Conservation (phyloP, 78 protist genomes). For the Guillardia theta region DNA sequence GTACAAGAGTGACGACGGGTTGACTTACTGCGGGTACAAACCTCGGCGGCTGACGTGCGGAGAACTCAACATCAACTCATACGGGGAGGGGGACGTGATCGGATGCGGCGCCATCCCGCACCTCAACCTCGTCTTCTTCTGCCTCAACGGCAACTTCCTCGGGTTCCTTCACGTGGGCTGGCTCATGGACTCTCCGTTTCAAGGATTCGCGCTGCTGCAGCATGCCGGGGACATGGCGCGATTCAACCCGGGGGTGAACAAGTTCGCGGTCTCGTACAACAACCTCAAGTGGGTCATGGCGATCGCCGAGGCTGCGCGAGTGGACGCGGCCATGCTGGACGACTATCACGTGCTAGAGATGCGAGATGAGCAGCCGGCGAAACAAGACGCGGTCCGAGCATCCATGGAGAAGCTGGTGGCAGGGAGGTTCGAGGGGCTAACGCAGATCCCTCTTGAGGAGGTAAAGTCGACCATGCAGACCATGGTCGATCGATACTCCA, state of each 20-base stretch:
- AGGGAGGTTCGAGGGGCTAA: too few relatives aligned
- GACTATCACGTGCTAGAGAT: neutral
- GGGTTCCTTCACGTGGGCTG: neutral
- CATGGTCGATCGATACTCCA: too few relatives aligned
- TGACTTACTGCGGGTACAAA: neutral
- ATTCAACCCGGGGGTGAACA: neutral
- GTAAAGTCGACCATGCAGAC: too few relatives aligned
- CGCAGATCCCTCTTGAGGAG: too few relatives aligned
- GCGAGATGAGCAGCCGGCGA: neutral
- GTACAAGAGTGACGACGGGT: neutral
- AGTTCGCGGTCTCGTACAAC: neutral
- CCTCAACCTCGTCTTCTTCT: neutral
- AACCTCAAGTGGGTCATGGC: neutral
- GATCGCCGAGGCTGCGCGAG: neutral
- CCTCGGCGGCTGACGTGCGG: neutral
- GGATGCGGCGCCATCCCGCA: neutral
- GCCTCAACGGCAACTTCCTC: neutral
- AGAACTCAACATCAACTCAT: neutral
- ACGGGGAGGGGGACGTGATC: neutral
- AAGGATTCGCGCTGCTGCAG: neutral
- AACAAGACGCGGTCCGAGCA: too few relatives aligned
- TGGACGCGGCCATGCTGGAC: neutral
- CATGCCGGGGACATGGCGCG: neutral
- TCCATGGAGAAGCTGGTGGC: too few relatives aligned
- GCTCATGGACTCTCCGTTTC: neutral